Conservation (phyloP, 257 asterid species). For the Paraleonurus japonicus region DNA sequence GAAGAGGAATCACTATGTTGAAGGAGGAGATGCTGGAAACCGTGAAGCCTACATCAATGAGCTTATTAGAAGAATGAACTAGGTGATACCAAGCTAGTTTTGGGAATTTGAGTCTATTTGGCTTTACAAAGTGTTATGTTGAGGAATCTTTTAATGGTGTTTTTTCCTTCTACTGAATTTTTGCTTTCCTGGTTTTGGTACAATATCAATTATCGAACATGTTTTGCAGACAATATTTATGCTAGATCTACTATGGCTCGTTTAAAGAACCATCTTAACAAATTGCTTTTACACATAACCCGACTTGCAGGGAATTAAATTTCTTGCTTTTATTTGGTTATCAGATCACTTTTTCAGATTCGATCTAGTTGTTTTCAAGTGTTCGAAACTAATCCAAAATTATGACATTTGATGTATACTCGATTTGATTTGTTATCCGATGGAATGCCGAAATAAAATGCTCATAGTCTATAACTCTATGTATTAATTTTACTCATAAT, state of each 20-base stretch:
- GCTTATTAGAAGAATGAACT: slow-evolving; percentile 62
- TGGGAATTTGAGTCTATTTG: slow-evolving; percentile 16
- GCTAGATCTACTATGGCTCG: neutral
- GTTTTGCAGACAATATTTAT: slow-evolving; percentile 20
- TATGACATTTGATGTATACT: no score
- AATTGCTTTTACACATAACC: no score
- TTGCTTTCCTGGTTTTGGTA: neutral
- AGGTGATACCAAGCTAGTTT: slow-evolving; percentile 19
- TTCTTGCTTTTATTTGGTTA: no score
- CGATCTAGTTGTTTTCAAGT: no score
- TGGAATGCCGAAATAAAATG: no score
- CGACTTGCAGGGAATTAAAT: no score
- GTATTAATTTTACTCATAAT: no score
- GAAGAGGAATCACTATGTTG: slow-evolving; percentile 67
- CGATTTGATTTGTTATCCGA: no score
- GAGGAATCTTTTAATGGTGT: slow-evolving; percentile 10
- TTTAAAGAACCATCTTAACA: no score
- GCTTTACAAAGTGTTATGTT: neutral
- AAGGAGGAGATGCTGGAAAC: slow-evolving; percentile 71
- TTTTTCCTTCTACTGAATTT: neutral
- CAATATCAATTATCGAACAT: slow-evolving; percentile 5
- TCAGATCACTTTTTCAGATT: no score
- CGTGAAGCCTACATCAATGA: slow-evolving; percentile 61
- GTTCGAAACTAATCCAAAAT: no score
- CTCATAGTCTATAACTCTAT: no score